A percentile compares a stretch with the other conserved stretches of the same genome.
These are phyloP conservation scores for Fomitopsis palustris DNA, from an alignment of 1,284 basidiomycete species.

Conservation along the genomic window DNA sequence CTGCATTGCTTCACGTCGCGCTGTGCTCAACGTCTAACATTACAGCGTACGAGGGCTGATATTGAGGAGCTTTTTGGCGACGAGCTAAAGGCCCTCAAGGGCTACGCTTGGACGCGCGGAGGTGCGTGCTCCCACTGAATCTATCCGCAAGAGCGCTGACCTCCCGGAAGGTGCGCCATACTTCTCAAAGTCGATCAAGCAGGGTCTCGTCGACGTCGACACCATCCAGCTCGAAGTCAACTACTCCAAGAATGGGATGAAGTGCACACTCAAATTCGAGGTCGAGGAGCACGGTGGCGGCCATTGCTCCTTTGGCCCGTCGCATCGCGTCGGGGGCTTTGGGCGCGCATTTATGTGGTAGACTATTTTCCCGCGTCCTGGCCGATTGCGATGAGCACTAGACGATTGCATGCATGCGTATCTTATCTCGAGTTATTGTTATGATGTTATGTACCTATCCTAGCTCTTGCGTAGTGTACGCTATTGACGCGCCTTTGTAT, in stretches of 20 bases:
- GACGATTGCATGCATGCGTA: too few species aligned
- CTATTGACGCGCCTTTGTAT: too few species aligned
- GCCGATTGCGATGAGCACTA: too few species aligned
- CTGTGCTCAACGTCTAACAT: slow-evolving; percentile 26
- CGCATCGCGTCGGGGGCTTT: background rate
- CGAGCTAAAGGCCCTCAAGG: slow-evolving; percentile 35
- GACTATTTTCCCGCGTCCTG: background rate
- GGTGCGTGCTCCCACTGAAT: slow-evolving; percentile 13
- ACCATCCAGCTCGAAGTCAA: slow-evolving; percentile 33
- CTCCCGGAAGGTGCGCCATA: slow-evolving; percentile 21
- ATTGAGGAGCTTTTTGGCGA: slow-evolving; percentile 31
- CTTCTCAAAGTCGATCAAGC: slow-evolving; percentile 36
- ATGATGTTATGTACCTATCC: too few species aligned
- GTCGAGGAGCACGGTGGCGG: slow-evolving; percentile 26
- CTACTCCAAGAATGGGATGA: slow-evolving; percentile 40
- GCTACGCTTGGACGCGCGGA: slow-evolving; percentile 29
- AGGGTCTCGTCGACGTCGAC: slow-evolving; percentile 17
- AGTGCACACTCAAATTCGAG: slow-evolving; percentile 39
- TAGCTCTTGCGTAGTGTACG: too few species aligned
- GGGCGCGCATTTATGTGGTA: background rate
- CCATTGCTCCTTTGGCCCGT: background rate
- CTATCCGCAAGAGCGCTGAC: background rate
- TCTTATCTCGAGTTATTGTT: too few species aligned
- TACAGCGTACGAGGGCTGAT: slow-evolving; percentile 10
- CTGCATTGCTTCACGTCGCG: background rate